A percentile compares a stretch with the other conserved stretches of the same genome.
Conservation (phyloP, 495 filamentous ascomycete genomes). For the Penicillium herquei region DNA sequence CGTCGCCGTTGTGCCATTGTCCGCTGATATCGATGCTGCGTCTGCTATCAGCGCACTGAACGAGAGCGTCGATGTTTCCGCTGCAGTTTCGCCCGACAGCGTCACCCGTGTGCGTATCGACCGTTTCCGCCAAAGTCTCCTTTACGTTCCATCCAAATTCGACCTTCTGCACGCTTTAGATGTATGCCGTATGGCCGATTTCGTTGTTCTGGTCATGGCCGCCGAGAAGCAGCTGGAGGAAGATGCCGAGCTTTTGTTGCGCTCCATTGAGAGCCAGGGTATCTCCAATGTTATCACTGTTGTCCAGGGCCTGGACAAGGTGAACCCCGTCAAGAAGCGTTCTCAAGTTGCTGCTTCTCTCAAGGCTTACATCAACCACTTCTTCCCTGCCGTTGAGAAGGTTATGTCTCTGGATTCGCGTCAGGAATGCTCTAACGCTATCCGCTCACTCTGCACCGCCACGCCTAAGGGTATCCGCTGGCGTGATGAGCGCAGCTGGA, state of each 20-base stretch:
- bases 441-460: conserved; percentile 84
- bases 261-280: conserved; percentile 88
- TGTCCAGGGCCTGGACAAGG: conserved; percentile 72
- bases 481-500: conserved; percentile 93
- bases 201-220: conserved; percentile 79
- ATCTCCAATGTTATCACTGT: conserved; percentile 80
- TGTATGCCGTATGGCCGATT: conserved; percentile 85
- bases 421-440: conserved; percentile 85
- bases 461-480: conserved; percentile 89
- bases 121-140: conserved; percentile 86
- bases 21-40: conserved; percentile 62
- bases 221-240: conserved; percentile 78
- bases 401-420: conserved; percentile 79
- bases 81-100: conserved; percentile 59
- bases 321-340: conserved; percentile 76
- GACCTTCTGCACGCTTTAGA: conserved; percentile 76
- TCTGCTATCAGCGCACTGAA: conserved; percentile 70
- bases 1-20: conserved; percentile 87
- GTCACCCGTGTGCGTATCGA: conserved; percentile 69
- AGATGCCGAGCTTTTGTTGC: conserved; percentile 74
- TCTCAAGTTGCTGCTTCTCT: conserved; percentile 74
- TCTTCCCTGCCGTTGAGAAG: conserved; percentile 86
- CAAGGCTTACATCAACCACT: conserved; percentile 87
- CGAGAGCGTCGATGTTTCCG: conserved; percentile 71
- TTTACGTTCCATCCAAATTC: conserved; percentile 71